Base-by-base conservation (phyloP, 306 rosid genomes). In the Inga oerstediana region DNA sequence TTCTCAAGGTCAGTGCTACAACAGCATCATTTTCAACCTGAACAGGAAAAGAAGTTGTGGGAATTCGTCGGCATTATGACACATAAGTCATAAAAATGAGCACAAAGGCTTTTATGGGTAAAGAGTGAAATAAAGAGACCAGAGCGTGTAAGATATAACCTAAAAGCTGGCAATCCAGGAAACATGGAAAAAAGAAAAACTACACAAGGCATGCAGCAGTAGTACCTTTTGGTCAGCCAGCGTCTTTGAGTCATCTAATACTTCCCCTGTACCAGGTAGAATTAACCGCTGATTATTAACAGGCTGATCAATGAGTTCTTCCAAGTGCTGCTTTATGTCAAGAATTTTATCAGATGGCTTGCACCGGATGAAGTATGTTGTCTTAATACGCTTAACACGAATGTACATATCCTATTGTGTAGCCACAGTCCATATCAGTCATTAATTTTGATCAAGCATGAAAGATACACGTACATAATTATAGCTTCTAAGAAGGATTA, bases 221-320 rank as follows among this genome's bases (percentile, higher is more conserved):
- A 64, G 64, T 30, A 65, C 71, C 71, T 65, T 65, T 65, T 65
- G 71, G 19, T 65, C 71, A 7, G 43, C 71, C 71, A 65, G 71
- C 1, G 71, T 32, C 11, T 65, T 32, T 12, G 71, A 65, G 43
- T 65, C 41, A 34, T 65, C 71, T 65, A 65, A 65, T 65, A 65
- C 71, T 65, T 65, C 71, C 20, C 39, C 43, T 7, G 71, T 65
- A 65, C 43, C 43, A 65, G 41, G 71, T 30, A 65, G 71, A 34
- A 65, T 34, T 65, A 65, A 32, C 22, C 43, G n/a, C 71, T 65
- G 71, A 65, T 65, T 65, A 30, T 65, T 32, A 65, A 65, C 71
- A 32, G 71, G 71, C 71, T 65, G n/a, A 14, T 65, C 71, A 65
- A 65, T 65, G 71, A 65, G 71, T 65, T 65, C 71, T 65, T 32